Conservation (phyloP, 2,329 filamentous ascomycete species). For the Colletotrichum lini region DNA sequence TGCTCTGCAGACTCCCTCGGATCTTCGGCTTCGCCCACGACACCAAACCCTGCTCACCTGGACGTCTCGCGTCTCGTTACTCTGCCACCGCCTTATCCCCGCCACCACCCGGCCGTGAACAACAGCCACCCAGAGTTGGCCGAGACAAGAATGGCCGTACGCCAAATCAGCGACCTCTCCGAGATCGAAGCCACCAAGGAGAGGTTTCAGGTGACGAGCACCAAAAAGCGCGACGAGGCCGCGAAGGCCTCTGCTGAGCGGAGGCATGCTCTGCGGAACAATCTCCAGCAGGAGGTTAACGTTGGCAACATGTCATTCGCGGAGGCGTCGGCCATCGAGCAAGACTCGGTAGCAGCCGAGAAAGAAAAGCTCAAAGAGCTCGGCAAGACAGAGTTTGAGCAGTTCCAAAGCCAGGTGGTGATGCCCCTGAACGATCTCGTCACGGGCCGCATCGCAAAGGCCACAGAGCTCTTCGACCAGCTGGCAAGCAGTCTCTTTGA, state of each 20-base stretch:
- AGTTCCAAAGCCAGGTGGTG: conserved; percentile 87
- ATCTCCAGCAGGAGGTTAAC: conserved; percentile 84
- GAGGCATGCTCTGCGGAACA: conserved; percentile 76
- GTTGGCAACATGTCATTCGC: conserved; percentile 85
- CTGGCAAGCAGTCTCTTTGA: conserved; percentile 80
- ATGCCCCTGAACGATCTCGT: conserved; percentile 86
- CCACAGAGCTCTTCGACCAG: conserved; percentile 83
- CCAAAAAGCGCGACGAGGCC: conserved; percentile 71
- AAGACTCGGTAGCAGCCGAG: conserved; percentile 80
- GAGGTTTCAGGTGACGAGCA: conserved; percentile 69
- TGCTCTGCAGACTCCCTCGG: conserved; percentile 57
- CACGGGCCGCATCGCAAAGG: conserved; percentile 79
- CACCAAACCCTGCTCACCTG: conserved; percentile 69
- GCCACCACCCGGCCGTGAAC: conserved; percentile 95
- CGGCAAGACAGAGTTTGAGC: conserved; percentile 85
- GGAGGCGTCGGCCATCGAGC: conserved; percentile 86
- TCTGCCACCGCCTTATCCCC: conserved; percentile 91
- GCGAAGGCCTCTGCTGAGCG: conserved; percentile 64
- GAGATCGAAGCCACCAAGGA: conserved; percentile 80
- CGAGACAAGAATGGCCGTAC: conserved; percentile 80
- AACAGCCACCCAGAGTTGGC: conserved; percentile 95
- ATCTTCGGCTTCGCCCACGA: conserved; percentile 61
- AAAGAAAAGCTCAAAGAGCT: conserved; percentile 78
- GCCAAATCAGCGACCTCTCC: conserved; percentile 79
- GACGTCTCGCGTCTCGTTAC: conserved; percentile 95